Evolutionary conservation across 148 eudicot genomes (phyloP).

Genomic region (Spergularia bocconei): DNA sequence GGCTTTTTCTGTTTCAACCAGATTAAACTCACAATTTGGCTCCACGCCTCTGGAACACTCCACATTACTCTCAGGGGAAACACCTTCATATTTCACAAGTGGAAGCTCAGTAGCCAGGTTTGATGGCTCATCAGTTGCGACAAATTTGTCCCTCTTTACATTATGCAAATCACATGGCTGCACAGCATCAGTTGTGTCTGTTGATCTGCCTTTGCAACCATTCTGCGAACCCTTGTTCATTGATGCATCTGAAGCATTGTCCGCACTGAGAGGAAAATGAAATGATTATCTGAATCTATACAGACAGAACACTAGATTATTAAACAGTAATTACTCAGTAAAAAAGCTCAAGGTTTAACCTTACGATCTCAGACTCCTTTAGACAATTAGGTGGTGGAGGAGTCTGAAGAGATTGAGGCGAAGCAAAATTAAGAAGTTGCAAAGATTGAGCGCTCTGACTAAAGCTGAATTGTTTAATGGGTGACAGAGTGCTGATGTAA

Average conservation of each 20-base stretch:
- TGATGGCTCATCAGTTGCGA: slow-evolving; percentile 12
- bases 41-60: background rate
- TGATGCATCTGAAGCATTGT: slow-evolving; percentile 16
- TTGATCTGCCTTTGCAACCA: slow-evolving; percentile 16
- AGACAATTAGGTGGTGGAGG: slow-evolving; percentile 23
- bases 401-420: slow-evolving; percentile 33
- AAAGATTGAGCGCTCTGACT: slow-evolving; percentile 28
- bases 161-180: slow-evolving; percentile 14
- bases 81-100: slow-evolving; percentile 16
- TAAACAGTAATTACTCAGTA: background rate
- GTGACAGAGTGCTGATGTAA: slow-evolving; percentile 49
- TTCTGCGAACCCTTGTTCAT: slow-evolving; percentile 17
- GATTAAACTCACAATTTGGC: background rate
- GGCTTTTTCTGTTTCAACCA: slow-evolving; percentile 10
- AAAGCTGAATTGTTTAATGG: slow-evolving; percentile 35
- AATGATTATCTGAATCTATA: background rate
- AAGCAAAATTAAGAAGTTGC: slow-evolving; percentile 36
- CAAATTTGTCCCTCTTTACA: slow-evolving; percentile 13
- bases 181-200: slow-evolving; percentile 4
- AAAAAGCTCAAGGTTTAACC: slow-evolving; percentile 16
- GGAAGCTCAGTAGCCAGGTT: slow-evolving; percentile 19
- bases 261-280: slow-evolving; percentile 14
- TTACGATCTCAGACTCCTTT: slow-evolving; percentile 15
- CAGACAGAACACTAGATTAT: background rate
- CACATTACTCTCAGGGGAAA: slow-evolving; percentile 10